phyloP scores from a whole-genome alignment of 2,329 filamentous ascomycete species.

The Ramichloridium luteum region DNA sequence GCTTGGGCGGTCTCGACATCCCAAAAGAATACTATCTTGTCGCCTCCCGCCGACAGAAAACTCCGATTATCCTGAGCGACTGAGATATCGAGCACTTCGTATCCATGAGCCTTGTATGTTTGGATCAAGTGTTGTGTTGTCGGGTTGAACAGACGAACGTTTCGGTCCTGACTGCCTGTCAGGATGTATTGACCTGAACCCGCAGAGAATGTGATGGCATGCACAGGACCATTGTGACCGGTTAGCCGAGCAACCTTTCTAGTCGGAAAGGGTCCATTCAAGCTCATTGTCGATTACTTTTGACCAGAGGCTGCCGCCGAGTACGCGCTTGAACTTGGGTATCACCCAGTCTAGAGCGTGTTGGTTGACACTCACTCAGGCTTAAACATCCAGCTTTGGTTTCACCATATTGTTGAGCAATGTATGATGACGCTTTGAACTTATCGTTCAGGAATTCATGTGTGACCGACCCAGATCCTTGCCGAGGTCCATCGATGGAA shows the following conservation, averaged over 20 bases:
- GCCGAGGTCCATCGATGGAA: no score
- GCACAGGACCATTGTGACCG: constrained; percentile 27
- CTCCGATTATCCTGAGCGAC: constrained; percentile 65
- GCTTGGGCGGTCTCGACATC: constrained; percentile 76
- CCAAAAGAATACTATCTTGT: constrained; percentile 87
- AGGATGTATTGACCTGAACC: constrained; percentile 49
- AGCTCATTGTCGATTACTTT: constrained; percentile 6
- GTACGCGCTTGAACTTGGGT: no score
- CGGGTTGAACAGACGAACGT: constrained; percentile 77
- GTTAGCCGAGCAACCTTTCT: constrained; percentile 13
- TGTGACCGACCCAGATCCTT: no score
- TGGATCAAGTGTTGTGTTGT: constrained; percentile 53
- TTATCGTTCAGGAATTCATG: no score
- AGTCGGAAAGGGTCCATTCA: constrained; percentile 14
- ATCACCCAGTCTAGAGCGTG: no score
- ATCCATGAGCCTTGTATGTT: constrained; percentile 79
- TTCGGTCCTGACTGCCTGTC: constrained; percentile 73
- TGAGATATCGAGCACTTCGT: constrained; percentile 73
- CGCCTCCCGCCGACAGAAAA: constrained; percentile 80
- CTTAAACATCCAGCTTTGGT: no score
- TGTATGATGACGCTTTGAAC: no score
- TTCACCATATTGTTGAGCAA: no score
- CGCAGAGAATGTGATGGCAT: constrained; percentile 39
- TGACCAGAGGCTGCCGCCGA: no score
- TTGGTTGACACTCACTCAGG: no score